Conservation (phyloP, 495 filamentous ascomycete genomes). For the Xylaria sp. region DNA sequence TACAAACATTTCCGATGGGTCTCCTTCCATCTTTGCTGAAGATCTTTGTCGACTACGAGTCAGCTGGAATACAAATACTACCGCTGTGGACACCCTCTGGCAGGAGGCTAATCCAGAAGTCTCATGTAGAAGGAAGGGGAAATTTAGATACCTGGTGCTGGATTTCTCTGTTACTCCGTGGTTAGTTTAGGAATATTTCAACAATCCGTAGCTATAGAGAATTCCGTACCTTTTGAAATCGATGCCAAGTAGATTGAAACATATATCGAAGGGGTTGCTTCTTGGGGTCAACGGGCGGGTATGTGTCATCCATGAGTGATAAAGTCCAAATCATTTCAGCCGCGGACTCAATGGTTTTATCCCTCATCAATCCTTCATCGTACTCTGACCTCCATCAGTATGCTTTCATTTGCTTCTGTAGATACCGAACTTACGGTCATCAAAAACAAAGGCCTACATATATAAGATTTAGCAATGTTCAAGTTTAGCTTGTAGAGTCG, state of each 20-base stretch:
- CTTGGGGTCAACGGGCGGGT: conserved; percentile 8
- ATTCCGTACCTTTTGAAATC: conserved; percentile 8
- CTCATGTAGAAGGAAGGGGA: neutral
- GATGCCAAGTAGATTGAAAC: conserved; percentile 4
- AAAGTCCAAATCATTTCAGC: neutral
- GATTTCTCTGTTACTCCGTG: neutral
- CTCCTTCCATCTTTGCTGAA: conserved; percentile 17
- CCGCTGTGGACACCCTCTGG: too few species aligned
- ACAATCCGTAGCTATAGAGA: neutral
- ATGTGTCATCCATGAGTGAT: conserved; percentile 1
- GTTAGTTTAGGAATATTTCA: neutral
- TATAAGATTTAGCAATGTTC: neutral
- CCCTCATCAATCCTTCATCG: conserved; percentile 14
- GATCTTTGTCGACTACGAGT: conserved; percentile 5
- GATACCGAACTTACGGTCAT: neutral
- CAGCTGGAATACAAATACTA: neutral
- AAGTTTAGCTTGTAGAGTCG: neutral
- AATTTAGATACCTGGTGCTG: conserved; percentile 9
- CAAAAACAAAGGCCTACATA: conserved; percentile 4
- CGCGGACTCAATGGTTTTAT: conserved; percentile 6
- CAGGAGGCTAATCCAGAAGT: neutral
- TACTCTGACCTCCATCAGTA: neutral
- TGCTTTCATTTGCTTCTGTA: neutral
- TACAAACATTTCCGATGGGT: conserved; percentile 5
- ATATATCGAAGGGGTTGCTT: neutral